phyloP scores from a whole-genome alignment of 495 filamentous ascomycete genomes.

The Podospora pseudocomata region DNA sequence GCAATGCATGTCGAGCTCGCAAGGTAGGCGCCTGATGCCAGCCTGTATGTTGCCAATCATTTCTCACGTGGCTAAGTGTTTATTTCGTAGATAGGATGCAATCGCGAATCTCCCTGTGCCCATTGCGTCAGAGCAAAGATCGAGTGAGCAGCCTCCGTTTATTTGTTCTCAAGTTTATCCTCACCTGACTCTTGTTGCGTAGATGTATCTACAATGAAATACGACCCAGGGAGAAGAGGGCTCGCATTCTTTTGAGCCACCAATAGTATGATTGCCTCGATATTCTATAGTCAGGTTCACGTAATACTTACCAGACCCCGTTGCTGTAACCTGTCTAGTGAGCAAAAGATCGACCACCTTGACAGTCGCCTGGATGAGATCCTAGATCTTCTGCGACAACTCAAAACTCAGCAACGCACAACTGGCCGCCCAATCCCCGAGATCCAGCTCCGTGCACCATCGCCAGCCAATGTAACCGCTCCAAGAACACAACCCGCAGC shows the following conservation, averaged over 20 bases:
- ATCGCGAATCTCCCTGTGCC: slow-evolving; percentile 23
- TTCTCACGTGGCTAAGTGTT: too few relatives aligned
- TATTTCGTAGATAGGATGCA: slow-evolving; percentile 52
- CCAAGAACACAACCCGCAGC: background rate
- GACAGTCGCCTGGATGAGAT: slow-evolving; percentile 59
- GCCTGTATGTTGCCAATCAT: background rate
- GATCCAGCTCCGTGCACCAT: background rate
- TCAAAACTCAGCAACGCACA: slow-evolving; percentile 19
- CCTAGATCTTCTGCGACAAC: slow-evolving; percentile 42
- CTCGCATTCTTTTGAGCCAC: slow-evolving; percentile 23
- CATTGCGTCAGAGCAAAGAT: slow-evolving; percentile 27
- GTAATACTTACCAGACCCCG: background rate
- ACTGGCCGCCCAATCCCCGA: background rate
- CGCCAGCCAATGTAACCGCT: background rate
- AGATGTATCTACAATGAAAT: slow-evolving; percentile 17
- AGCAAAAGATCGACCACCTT: slow-evolving; percentile 63
- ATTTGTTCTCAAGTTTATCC: too few relatives aligned
- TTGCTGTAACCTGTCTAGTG: slow-evolving; percentile 36
- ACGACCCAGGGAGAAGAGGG: slow-evolving; percentile 20
- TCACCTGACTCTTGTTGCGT: too few relatives aligned
- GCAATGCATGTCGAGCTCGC: slow-evolving; percentile 23
- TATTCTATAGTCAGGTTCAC: slow-evolving; percentile 43
- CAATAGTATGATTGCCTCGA: slow-evolving; percentile 18
- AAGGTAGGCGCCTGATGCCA: slow-evolving; percentile 12
- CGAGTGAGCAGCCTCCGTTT: background rate